These are phyloP conservation scores for Alternaria rosae DNA, from an alignment of 2,329 filamentous ascomycete genomes.

Conservation along the genomic window DNA sequence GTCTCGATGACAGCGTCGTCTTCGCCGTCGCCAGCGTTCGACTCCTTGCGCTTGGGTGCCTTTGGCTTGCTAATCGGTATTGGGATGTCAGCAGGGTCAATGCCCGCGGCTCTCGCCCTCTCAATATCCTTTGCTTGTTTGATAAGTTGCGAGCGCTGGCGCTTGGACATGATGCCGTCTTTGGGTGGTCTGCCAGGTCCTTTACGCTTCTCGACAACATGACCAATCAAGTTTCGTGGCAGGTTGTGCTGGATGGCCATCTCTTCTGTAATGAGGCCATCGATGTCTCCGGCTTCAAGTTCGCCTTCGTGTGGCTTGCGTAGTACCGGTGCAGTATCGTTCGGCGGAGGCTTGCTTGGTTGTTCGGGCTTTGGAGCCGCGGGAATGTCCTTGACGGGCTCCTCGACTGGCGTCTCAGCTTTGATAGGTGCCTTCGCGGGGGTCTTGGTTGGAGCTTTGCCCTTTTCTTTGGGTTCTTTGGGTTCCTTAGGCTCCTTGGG, in stretches of 20 bases:
- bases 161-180: constrained; percentile 83
- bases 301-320: constrained; percentile 40
- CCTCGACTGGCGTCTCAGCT: constrained; percentile 38
- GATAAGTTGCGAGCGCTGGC: constrained; percentile 71
- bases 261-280: constrained; percentile 46
- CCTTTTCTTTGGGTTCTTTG: constrained; percentile 34
- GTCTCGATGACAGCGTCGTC: constrained; percentile 45
- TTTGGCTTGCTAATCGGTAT: constrained; percentile 46
- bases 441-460: constrained; percentile 32
- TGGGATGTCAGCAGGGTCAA: constrained; percentile 48
- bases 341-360: constrained; percentile 32
- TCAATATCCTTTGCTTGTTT: constrained; percentile 63
- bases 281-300: constrained; percentile 42
- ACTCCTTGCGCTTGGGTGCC: constrained; percentile 46
- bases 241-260: constrained; percentile 52
- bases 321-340: constrained; percentile 37
- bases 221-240: constrained; percentile 48
- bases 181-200: constrained; percentile 84
- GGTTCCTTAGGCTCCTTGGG: constrained; percentile 27
- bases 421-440: constrained; percentile 35
- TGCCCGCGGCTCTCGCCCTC: constrained; percentile 48
- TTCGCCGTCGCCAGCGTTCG: constrained; percentile 47
- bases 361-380: constrained; percentile 33
- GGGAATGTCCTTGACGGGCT: constrained; percentile 36
- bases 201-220: constrained; percentile 67